A percentile compares a stretch with the other conserved stretches of the same genome.
These are phyloP conservation scores for Fusarium bactridioides DNA, from an alignment of 2,329 filamentous ascomycete species.

Conservation along the genomic window DNA sequence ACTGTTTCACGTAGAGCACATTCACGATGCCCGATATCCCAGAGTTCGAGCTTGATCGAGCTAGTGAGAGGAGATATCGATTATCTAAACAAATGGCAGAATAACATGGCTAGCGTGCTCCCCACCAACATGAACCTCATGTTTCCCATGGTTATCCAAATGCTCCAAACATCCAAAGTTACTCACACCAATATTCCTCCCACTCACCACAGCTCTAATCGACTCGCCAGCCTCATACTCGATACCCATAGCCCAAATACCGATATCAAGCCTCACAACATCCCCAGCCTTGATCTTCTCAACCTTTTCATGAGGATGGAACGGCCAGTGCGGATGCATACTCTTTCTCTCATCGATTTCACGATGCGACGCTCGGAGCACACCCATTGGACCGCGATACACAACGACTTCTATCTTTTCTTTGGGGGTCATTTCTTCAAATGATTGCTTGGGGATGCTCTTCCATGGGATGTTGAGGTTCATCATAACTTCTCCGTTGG, in stretches of 20 bases:
- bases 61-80: not conserved
- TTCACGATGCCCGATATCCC: not conserved
- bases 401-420: slow-evolving; percentile 6
- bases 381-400: slow-evolving; percentile 5
- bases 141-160: not conserved
- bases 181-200: not conserved
- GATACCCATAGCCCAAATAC: slow-evolving; percentile 15
- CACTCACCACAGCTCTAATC: not conserved
- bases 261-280: not conserved
- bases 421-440: not conserved
- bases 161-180: slow-evolving; percentile 16
- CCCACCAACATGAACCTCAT: not conserved
- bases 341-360: slow-evolving; percentile 14
- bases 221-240: slow-evolving; percentile 12
- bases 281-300: not conserved
- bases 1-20: fast-evolving
- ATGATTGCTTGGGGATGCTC: not conserved
- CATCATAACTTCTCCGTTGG: not conserved
- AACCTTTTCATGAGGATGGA: slow-evolving; percentile 4
- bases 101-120: not conserved
- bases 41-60: not conserved
- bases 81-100: not conserved
- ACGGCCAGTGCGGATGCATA: slow-evolving; percentile 14
- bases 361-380: not conserved
- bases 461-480: slow-evolving; percentile 13